Conservation (phyloP, 805 yeast species). For the Zygosaccharomyces pseudorouxii region DNA sequence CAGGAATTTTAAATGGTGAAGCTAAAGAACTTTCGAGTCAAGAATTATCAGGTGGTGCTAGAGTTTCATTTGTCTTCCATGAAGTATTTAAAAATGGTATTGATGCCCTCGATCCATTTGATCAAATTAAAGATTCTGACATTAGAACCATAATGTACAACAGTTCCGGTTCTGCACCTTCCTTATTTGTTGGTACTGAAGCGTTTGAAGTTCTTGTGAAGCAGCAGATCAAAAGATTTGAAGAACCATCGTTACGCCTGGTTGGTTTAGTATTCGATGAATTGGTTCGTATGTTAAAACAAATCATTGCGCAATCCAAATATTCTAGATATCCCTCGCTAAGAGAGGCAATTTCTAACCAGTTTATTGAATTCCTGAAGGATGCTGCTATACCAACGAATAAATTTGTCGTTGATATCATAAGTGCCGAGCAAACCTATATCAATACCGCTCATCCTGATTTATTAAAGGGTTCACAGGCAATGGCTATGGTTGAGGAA, state of each 20-base stretch:
- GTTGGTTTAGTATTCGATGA: constrained; percentile 90
- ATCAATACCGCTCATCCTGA: constrained; percentile 98
- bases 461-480: constrained; percentile 88
- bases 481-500: constrained; percentile 88
- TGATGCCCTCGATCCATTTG: constrained; percentile 89
- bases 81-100: constrained; percentile 93
- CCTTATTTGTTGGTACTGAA: constrained; percentile 93
- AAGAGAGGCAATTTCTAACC: constrained; percentile 78
- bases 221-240: constrained; percentile 89
- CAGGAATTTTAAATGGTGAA: constrained; percentile 87
- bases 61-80: constrained; percentile 94
- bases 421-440: constrained; percentile 83
- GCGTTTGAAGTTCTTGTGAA: constrained; percentile 95
- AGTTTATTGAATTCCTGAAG: constrained; percentile 74
- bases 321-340: constrained; percentile 87
- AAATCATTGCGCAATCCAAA: constrained; percentile 74
- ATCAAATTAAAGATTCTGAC: constrained; percentile 91
- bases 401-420: constrained; percentile 76
- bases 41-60: constrained; percentile 97
- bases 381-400: constrained; percentile 80
- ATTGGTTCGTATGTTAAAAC: constrained; percentile 82
- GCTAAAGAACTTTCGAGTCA: constrained; percentile 81
- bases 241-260: constrained; percentile 87
- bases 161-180: constrained; percentile 94
- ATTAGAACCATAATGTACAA: constrained; percentile 96